Conservation (phyloP, 345 rosid genomes). For the Eucalyptus microcorys region DNA sequence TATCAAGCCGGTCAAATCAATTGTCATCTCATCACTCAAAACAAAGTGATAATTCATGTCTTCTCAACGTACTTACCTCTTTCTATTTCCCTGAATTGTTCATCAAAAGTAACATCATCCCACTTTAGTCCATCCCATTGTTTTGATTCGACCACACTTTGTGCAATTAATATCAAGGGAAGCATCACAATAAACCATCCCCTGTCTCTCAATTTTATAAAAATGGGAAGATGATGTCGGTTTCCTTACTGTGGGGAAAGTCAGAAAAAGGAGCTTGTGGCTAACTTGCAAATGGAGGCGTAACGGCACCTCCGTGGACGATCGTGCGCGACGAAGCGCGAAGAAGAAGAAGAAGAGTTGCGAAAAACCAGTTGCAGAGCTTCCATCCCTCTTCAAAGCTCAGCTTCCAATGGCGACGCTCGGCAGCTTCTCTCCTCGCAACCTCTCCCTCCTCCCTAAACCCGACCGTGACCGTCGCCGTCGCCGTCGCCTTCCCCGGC, state of each 20-base stretch:
- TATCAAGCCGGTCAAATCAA: neutral
- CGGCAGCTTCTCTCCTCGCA: neutral
- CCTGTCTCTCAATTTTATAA: neutral
- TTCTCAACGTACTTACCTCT: neutral
- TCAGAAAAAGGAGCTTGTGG: neutral
- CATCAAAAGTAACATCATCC: neutral
- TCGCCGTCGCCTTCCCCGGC: neutral
- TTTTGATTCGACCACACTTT: neutral
- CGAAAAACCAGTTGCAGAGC: neutral
- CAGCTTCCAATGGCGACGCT: conserved; percentile 23
- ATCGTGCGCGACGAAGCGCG: neutral
- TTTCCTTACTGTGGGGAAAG: neutral
- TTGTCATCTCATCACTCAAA: neutral
- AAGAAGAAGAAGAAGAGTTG: neutral
- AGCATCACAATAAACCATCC: neutral
- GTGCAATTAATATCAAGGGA: neutral
- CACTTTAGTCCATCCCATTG: neutral
- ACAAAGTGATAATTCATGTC: neutral
- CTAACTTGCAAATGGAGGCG: neutral
- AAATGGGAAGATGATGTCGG: neutral
- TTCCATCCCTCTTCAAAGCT: neutral
- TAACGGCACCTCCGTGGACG: neutral
- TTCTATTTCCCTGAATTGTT: neutral
- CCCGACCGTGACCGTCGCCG: neutral
- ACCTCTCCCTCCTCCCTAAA: neutral